Evolutionary conservation across 2,329 filamentous ascomycete genomes (phyloP).

Genomic region (Cercospora zeina): DNA sequence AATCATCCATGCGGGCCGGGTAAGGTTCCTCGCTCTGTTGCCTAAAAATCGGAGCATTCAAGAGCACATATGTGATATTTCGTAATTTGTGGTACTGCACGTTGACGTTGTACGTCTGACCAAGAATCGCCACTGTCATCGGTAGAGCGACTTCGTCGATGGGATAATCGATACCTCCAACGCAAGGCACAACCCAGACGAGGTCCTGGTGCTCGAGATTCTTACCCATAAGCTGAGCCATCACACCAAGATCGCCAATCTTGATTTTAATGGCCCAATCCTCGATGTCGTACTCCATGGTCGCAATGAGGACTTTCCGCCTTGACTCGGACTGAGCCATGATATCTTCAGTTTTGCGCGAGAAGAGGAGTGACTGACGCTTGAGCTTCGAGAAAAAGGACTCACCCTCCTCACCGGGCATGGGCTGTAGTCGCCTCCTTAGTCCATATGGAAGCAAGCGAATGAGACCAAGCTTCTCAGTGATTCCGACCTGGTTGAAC

Average conservation of each 20-base stretch:
- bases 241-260: slow-evolving; percentile 67
- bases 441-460: slow-evolving; percentile 20
- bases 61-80: slow-evolving; percentile 66
- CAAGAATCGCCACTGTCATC: slow-evolving; percentile 62
- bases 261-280: slow-evolving; percentile 70
- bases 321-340: slow-evolving; percentile 17
- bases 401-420: slow-evolving; percentile 10
- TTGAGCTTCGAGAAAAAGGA: slow-evolving; percentile 13
- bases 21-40: slow-evolving; percentile 64
- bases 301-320: slow-evolving; percentile 63
- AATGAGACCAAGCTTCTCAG: slow-evolving; percentile 30
- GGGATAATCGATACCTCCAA: slow-evolving; percentile 64
- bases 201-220: slow-evolving; percentile 63
- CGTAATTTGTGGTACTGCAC: slow-evolving; percentile 62
- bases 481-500: slow-evolving; percentile 56
- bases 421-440: slow-evolving; percentile 12
- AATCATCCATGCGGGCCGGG: slow-evolving; percentile 65
- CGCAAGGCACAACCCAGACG: slow-evolving; percentile 55
- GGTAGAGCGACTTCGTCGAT: slow-evolving; percentile 57
- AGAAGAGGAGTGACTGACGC: slow-evolving; percentile 14
- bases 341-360: slow-evolving; percentile 15
- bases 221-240: slow-evolving; percentile 68
- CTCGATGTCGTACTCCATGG: slow-evolving; percentile 70
- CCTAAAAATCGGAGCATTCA: slow-evolving; percentile 66
- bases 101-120: slow-evolving; percentile 58